Percentiles rank a stretch among this genome's conserved stretches.
These are phyloP conservation scores for Takakia lepidozioides DNA, from an alignment of 225 moss, liverwort and hornwort genomes.

Conservation along the genomic window DNA sequence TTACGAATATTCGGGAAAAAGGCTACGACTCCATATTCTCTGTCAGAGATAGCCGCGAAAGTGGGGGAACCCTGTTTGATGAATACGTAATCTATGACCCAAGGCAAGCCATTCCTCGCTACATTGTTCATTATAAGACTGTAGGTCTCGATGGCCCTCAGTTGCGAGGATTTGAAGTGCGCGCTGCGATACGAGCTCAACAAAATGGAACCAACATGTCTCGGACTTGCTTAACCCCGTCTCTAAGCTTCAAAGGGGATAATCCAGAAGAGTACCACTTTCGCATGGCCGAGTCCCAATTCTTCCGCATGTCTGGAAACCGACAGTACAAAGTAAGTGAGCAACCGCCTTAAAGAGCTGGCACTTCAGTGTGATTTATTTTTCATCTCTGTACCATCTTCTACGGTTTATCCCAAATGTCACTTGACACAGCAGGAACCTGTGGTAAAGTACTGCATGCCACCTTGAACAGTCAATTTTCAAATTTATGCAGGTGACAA, in stretches of 20 bases:
- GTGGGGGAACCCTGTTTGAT: conserved; percentile 5
- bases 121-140: conserved; percentile 17
- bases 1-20: neutral
- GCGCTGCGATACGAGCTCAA: too few relatives aligned
- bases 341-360: too few relatives aligned
- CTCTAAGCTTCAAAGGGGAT: conserved; percentile 3
- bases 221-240: conserved; percentile 14
- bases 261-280: conserved; percentile 24
- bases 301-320: conserved; percentile 25
- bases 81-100: conserved; percentile 16
- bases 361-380: neutral
- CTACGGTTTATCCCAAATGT: neutral
- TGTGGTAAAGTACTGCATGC: neutral
- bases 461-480: neutral
- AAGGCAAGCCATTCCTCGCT: conserved; percentile 28
- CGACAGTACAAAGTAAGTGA: too few relatives aligned
- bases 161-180: conserved; percentile 15
- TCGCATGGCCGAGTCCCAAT: conserved; percentile 34
- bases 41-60: conserved; percentile 5
- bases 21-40: conserved; percentile 21
- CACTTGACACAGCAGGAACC: neutral
- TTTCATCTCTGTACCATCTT: neutral
- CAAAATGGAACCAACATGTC: too few relatives aligned
- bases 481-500: conserved; percentile 17
- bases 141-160: neutral